Percentiles rank a stretch among this genome's conserved stretches.
These are phyloP conservation scores for Quercus glauca DNA, from an alignment of 306 rosid genomes.

Conservation along the genomic window DNA sequence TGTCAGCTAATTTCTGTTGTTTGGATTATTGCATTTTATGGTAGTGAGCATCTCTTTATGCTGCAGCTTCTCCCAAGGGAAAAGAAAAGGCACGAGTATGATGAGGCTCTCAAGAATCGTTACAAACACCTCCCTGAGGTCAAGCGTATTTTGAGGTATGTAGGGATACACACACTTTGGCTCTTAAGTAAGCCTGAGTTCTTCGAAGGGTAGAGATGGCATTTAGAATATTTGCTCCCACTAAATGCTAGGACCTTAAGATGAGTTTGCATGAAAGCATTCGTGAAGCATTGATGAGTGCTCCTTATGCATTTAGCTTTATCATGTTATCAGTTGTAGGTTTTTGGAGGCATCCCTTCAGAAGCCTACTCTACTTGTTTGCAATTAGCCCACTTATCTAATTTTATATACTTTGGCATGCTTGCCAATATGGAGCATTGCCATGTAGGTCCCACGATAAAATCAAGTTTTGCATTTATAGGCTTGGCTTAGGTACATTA, in stretches of 20 bases:
- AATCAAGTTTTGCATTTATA: neutral
- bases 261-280: neutral
- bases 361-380: neutral
- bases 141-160: constrained; percentile 72
- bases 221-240: neutral
- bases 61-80: constrained; percentile 91
- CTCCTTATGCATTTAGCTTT: neutral
- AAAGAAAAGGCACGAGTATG: constrained; percentile 69
- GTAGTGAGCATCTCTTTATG: constrained; percentile 10
- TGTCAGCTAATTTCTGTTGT: neutral
- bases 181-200: neutral
- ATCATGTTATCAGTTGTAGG: neutral
- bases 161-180: constrained; percentile 5
- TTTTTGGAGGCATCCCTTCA: neutral
- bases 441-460: neutral
- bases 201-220: neutral
- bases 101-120: constrained; percentile 82
- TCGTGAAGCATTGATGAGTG: neutral
- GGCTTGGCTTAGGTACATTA: neutral
- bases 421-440: neutral
- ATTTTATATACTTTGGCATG: neutral
- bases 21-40: neutral
- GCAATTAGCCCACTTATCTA: neutral
- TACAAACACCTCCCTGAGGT: constrained; percentile 84
- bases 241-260: neutral